These are phyloP conservation scores for Aspergillus sp. DNA, from an alignment of 2,329 filamentous ascomycete genomes.

Conservation along the genomic window DNA sequence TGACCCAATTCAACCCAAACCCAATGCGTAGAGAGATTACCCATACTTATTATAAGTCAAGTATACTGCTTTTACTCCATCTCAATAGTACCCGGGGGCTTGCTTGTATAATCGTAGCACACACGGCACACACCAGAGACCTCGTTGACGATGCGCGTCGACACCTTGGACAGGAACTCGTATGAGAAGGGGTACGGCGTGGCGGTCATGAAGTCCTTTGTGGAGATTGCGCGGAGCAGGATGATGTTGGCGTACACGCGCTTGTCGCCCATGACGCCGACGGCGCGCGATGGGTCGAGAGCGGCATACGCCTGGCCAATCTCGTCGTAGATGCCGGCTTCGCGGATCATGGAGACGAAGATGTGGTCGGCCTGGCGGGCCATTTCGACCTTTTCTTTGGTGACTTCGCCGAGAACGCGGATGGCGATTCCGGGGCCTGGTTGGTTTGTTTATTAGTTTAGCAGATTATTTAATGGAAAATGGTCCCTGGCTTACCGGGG, in stretches of 20 bases:
- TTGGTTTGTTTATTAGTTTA: not conserved
- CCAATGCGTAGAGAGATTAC: not conserved
- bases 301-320: conserved; percentile 71
- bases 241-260: conserved; percentile 65
- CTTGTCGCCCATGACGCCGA: conserved; percentile 63
- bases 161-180: conserved; percentile 64
- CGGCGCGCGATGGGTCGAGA: conserved; percentile 64
- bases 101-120: conserved; percentile 55
- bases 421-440: conserved; percentile 71
- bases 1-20: no score
- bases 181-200: conserved; percentile 67
- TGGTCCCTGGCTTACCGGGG: conserved; percentile 24
- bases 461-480: no score
- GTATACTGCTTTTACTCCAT: conserved; percentile 56
- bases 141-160: conserved; percentile 71
- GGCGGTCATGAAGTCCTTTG: conserved; percentile 72
- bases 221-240: conserved; percentile 62
- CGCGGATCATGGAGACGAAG: conserved; percentile 47
- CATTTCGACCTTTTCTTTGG: conserved; percentile 74
- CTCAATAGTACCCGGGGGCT: conserved; percentile 72
- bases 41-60: no score
- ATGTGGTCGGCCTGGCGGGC: conserved; percentile 52
- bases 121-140: conserved; percentile 57
- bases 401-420: conserved; percentile 81
- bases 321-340: conserved; percentile 51